Conservation (phyloP, 169 alveolate species). For the Plasmodium gonderi region DNA sequence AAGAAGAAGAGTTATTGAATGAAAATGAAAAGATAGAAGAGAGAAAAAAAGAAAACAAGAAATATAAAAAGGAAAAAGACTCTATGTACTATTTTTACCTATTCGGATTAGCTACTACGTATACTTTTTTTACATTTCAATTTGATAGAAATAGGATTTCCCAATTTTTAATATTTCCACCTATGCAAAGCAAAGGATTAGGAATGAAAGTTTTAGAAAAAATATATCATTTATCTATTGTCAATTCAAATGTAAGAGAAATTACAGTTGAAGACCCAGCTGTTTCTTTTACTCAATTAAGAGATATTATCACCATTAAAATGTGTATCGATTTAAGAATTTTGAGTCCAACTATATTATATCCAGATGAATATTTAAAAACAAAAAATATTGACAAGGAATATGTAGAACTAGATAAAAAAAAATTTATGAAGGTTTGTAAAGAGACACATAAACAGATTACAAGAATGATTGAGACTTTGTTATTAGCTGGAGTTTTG, state of each 20-base stretch:
- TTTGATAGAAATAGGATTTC: conserved; percentile 83
- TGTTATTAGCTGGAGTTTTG: conserved; percentile 46
- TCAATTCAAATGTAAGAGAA: conserved; percentile 80
- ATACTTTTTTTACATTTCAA: conserved; percentile 82
- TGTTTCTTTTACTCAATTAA: conserved; percentile 79
- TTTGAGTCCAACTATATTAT: conserved; percentile 20
- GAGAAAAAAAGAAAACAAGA: background rate
- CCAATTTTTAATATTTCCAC: conserved; percentile 84
- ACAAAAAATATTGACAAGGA: conserved; percentile 47
- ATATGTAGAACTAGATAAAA: conserved; percentile 35
- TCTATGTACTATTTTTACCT: conserved; percentile 50
- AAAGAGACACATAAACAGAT: conserved; percentile 69
- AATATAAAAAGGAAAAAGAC: background rate
- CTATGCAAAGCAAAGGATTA: conserved; percentile 83
- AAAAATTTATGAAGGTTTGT: conserved; percentile 41
- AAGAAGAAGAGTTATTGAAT: background rate
- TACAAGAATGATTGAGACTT: conserved; percentile 49
- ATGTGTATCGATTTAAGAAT: conserved; percentile 72
- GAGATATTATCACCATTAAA: conserved; percentile 81
- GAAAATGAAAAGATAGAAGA: background rate
- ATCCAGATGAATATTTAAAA: conserved; percentile 64
- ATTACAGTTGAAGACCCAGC: conserved; percentile 89
- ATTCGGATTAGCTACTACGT: conserved; percentile 85
- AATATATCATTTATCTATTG: conserved; percentile 80
- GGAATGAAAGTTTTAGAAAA: conserved; percentile 80